A percentile compares a stretch with the other conserved stretches of the same genome.
Evolutionary conservation across 139 green algal genomes (phyloP).

Genomic region (Microglena sp.): DNA sequence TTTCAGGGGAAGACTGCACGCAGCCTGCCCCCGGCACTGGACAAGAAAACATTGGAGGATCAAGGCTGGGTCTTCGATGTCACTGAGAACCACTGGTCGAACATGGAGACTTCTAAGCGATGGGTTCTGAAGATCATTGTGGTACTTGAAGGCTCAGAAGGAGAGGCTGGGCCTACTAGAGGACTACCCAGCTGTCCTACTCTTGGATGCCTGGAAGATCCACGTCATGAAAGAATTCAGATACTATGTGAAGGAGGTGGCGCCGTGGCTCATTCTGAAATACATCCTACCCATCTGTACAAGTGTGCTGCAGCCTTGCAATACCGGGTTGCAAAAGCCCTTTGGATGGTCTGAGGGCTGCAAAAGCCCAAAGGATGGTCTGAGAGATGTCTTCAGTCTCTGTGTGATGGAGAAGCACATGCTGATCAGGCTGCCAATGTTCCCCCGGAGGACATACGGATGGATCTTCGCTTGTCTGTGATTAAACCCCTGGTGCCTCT

Average conservation of each 20-base stretch:
- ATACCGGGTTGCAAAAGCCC: slow-evolving; percentile 1
- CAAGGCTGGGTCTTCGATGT: neutral
- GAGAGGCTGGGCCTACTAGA: neutral
- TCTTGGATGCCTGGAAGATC: slow-evolving; percentile 10
- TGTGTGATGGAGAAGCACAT: too few relatives aligned
- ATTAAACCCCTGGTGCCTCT: too few relatives aligned
- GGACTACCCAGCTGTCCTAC: neutral
- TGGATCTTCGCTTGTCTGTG: too few relatives aligned
- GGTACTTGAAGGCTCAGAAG: neutral
- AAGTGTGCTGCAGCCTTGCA: neutral
- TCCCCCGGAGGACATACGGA: too few relatives aligned
- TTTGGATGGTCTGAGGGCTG: too few relatives aligned
- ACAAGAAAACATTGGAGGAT: neutral
- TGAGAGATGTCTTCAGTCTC: too few relatives aligned
- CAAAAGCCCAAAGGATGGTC: too few relatives aligned
- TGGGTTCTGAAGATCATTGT: neutral
- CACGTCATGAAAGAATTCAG: slow-evolving; percentile 2
- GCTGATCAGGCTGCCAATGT: too few relatives aligned
- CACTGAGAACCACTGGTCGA: slow-evolving; percentile 5
- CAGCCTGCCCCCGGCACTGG: neutral
- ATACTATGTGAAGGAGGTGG: neutral
- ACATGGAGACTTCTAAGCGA: neutral
- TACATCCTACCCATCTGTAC: slow-evolving; percentile 3
- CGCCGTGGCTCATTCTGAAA: neutral
- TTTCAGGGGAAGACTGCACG: slow-evolving; percentile 4